Percentiles rank a stretch among this genome's conserved stretches.
Conservation (phyloP, 768 basidiomycete genomes). For the Lentinula guzmanii region DNA sequence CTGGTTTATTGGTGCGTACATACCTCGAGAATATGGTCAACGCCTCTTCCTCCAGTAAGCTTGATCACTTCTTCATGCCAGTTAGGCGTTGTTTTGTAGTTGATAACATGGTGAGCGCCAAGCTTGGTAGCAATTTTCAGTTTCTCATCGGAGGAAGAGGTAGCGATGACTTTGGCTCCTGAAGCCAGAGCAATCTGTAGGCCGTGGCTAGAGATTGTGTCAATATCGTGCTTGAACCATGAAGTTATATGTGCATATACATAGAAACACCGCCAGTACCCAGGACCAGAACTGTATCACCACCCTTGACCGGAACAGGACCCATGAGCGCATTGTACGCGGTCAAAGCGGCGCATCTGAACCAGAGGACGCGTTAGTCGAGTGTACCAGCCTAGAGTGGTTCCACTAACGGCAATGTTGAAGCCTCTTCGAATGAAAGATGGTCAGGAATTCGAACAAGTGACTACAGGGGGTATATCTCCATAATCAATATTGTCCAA, state of each 20-base stretch:
- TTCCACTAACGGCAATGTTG: conserved; percentile 48
- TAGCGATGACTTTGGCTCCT: conserved; percentile 60
- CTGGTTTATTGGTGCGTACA: conserved; percentile 11
- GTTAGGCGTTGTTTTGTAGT: conserved; percentile 51
- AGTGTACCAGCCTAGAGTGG: background rate
- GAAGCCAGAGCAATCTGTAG: conserved; percentile 56
- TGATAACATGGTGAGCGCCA: conserved; percentile 51
- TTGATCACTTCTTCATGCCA: conserved; percentile 51
- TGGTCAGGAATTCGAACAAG: conserved; percentile 49
- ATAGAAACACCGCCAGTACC: conserved; percentile 56
- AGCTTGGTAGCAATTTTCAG: conserved; percentile 44
- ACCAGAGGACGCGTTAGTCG: background rate
- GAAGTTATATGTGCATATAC: conserved; percentile 18
- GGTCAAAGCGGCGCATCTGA: conserved; percentile 53
- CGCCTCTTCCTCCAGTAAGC: conserved; percentile 29
- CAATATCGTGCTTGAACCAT: background rate
- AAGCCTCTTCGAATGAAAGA: conserved; percentile 57
- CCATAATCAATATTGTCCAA: background rate
- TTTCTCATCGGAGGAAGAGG: conserved; percentile 64
- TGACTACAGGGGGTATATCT: conserved; percentile 21
- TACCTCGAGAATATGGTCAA: conserved; percentile 34
- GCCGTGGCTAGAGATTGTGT: conserved; percentile 33
- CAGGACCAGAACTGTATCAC: conserved; percentile 50
- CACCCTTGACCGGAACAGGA: conserved; percentile 43
- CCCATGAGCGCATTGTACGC: conserved; percentile 58